phyloP scores from a whole-genome alignment of 495 filamentous ascomycete species.

The Pyronema omphalodes region DNA sequence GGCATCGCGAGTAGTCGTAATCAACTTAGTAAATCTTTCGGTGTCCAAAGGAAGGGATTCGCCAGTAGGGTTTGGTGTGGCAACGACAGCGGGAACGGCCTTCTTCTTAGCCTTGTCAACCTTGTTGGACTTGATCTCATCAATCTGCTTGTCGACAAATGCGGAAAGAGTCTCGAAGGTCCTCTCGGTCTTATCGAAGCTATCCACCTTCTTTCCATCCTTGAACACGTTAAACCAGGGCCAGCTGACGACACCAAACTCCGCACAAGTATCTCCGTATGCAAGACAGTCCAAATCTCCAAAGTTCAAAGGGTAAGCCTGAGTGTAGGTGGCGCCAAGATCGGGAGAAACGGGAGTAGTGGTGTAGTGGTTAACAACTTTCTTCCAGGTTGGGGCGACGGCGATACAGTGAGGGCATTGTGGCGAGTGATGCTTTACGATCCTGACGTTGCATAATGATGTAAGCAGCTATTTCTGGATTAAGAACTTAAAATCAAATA shows the following conservation, averaged over 20 bases:
- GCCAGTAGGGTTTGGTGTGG: slow-evolving; percentile 54
- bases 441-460: slow-evolving; percentile 29
- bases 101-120: slow-evolving; percentile 1
- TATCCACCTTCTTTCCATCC: slow-evolving; percentile 51
- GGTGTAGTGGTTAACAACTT: slow-evolving; percentile 90
- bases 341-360: slow-evolving; percentile 40
- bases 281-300: slow-evolving; percentile 68
- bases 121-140: slow-evolving; percentile 42
- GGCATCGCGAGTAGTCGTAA: slow-evolving; percentile 72
- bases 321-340: slow-evolving; percentile 30
- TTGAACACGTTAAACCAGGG: slow-evolving; percentile 71
- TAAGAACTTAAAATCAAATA: background rate
- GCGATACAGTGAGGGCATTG: slow-evolving; percentile 47
- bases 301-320: slow-evolving; percentile 82
- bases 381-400: slow-evolving; percentile 75
- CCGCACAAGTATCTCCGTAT: slow-evolving; percentile 49
- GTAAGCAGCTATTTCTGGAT: slow-evolving; percentile 6
- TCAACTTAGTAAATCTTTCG: slow-evolving; percentile 68
- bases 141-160: slow-evolving; percentile 60
- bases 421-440: slow-evolving; percentile 62
- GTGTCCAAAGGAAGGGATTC: slow-evolving; percentile 55
- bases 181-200: slow-evolving; percentile 31
- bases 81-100: slow-evolving; percentile 25
- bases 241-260: slow-evolving; percentile 38
- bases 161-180: slow-evolving; percentile 30